Percentiles rank a stretch among this genome's conserved stretches.
These are phyloP conservation scores for Tanacetum coccineum DNA, from an alignment of 129 eudicot species.

Conservation along the genomic window DNA sequence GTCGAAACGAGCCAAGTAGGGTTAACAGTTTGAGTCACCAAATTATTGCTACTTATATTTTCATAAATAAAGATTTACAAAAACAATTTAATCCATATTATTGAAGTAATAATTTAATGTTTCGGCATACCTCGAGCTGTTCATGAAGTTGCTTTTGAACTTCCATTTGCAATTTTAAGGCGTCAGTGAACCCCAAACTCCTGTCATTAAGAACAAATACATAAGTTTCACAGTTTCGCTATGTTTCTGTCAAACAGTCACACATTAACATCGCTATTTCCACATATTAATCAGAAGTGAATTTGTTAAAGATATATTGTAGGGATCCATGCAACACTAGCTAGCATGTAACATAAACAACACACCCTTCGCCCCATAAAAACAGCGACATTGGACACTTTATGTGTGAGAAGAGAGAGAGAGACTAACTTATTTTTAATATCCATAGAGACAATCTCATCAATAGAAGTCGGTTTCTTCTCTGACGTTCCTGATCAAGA, in stretches of 20 bases:
- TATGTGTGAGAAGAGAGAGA: conserved; percentile 6
- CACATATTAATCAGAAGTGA: neutral
- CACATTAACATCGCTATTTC: neutral
- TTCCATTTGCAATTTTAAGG: conserved; percentile 83
- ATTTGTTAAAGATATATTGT: neutral
- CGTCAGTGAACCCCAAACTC: conserved; percentile 66
- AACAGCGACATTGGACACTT: neutral
- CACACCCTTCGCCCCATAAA: neutral
- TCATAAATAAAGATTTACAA: neutral
- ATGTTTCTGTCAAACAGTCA: neutral
- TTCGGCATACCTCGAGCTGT: conserved; percentile 76
- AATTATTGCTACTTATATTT: no score
- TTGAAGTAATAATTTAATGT: neutral
- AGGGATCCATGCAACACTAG: neutral
- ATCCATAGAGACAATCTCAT: conserved; percentile 62
- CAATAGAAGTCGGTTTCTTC: conserved; percentile 45
- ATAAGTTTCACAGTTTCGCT: neutral
- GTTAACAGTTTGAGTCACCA: no score
- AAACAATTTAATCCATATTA: neutral
- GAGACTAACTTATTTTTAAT: conserved; percentile 56
- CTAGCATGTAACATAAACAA: neutral
- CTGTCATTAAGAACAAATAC: conserved; percentile 35
- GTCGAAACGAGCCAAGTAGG: no score
- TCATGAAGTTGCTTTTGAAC: conserved; percentile 93
- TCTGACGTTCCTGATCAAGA: conserved; percentile 58